Conservation (phyloP, 306 rosid genomes). For the Luffa aegyptiaca region DNA sequence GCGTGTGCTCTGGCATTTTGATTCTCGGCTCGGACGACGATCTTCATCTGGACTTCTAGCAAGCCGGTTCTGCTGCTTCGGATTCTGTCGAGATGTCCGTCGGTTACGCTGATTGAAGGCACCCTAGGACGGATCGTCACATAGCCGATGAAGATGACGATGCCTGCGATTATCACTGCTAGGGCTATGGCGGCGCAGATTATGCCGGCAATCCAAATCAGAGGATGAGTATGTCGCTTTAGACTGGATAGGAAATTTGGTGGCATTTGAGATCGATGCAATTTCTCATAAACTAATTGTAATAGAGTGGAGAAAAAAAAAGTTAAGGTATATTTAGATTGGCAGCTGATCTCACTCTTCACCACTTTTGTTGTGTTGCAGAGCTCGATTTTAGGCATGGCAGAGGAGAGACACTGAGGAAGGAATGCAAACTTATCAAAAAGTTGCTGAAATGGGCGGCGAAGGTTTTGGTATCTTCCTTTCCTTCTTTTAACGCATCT, state of each 20-base stretch:
- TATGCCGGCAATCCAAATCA: conserved; percentile 54
- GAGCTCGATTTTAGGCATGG: neutral
- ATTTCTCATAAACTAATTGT: neutral
- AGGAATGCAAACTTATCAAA: neutral
- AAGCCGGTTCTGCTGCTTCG: conserved; percentile 33
- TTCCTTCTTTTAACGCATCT: conserved; percentile 7
- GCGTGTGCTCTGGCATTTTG: conserved; percentile 68
- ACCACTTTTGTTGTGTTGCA: neutral
- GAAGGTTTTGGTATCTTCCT: conserved; percentile 81
- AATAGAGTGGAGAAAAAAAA: neutral
- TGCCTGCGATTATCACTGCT: conserved; percentile 40
- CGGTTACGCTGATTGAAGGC: conserved; percentile 40
- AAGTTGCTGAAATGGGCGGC: conserved; percentile 30
- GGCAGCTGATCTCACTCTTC: neutral
- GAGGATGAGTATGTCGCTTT: conserved; percentile 26
- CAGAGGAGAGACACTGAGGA: neutral
- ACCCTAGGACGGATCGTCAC: conserved; percentile 58
- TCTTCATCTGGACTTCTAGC: conserved; percentile 37
- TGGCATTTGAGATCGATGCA: conserved; percentile 5
- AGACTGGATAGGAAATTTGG: conserved; percentile 4
- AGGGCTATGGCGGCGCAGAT: conserved; percentile 54
- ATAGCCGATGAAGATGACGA: conserved; percentile 47
- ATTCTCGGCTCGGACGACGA: conserved; percentile 48
- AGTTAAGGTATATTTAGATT: neutral
- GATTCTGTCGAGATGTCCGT: conserved; percentile 41